Conservation (phyloP, 208 protist species). For the Leishmania amazonensis region DNA sequence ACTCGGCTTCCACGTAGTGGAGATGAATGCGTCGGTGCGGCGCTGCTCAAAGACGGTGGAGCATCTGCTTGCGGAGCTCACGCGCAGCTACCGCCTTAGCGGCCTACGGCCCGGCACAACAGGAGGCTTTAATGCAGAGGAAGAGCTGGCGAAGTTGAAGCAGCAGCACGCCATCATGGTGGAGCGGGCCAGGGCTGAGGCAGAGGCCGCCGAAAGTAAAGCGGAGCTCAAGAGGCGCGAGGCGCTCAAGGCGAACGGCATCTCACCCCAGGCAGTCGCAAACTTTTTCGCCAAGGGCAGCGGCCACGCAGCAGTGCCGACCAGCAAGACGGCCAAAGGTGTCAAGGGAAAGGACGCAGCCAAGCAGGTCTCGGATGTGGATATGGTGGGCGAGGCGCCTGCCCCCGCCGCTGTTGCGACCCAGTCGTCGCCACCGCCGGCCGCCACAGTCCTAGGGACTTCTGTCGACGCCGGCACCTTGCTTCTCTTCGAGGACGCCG, state of each 20-base stretch:
- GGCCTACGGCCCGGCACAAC: slow-evolving; percentile 32
- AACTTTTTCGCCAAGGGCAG: slow-evolving; percentile 59
- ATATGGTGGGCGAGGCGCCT: not conserved
- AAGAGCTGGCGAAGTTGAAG: slow-evolving; percentile 72
- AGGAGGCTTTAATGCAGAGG: slow-evolving; percentile 48
- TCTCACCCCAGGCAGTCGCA: slow-evolving; percentile 65
- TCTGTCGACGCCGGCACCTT: slow-evolving; percentile 38
- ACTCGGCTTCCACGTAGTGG: slow-evolving; percentile 78
- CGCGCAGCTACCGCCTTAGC: slow-evolving; percentile 68
- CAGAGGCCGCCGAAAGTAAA: slow-evolving; percentile 26
- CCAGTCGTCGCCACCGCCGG: not conserved
- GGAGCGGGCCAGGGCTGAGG: slow-evolving; percentile 27
- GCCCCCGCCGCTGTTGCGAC: not conserved
- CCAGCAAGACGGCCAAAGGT: slow-evolving; percentile 3
- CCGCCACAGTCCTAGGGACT: slow-evolving; percentile 6
- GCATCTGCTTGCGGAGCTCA: slow-evolving; percentile 79
- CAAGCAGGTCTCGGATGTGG: not conserved
- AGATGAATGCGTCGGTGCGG: slow-evolving; percentile 79
- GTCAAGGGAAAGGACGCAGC: not conserved
- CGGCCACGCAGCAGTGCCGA: slow-evolving; percentile 3
- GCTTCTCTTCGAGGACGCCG: slow-evolving; percentile 84
- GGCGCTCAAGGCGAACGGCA: slow-evolving; percentile 56
- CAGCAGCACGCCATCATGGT: slow-evolving; percentile 46
- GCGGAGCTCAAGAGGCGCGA: slow-evolving; percentile 21
- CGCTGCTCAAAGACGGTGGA: slow-evolving; percentile 75